phyloP scores from a whole-genome alignment of 306 rosid species.

The Inga laurina region DNA sequence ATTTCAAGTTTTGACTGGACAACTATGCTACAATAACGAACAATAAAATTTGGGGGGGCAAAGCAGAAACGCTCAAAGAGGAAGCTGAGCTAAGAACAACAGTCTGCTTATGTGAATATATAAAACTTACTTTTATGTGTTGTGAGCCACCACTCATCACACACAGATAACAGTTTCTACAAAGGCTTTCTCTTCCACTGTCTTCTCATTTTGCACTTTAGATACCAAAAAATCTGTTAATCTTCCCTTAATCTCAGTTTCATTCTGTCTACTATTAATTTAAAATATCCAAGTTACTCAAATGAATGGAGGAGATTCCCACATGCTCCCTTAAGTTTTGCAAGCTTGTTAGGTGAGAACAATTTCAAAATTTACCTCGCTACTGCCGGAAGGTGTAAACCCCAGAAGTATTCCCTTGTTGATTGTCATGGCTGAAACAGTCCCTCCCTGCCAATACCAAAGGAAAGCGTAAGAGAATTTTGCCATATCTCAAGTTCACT shows the following conservation, averaged over 20 bases:
- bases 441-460: slow-evolving; percentile 71
- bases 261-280: not conserved
- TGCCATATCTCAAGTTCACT: slow-evolving; percentile 9
- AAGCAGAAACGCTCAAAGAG: not conserved
- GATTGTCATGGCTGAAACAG: slow-evolving; percentile 85
- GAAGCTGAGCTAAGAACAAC: not conserved
- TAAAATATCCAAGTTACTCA: not conserved
- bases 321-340: slow-evolving; percentile 13
- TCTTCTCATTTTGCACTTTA: not conserved
- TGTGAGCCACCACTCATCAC: not conserved
- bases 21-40: not conserved
- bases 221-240: not conserved
- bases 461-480: slow-evolving; percentile 3
- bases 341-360: slow-evolving; percentile 13
- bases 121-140: not conserved
- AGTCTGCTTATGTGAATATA: not conserved
- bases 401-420: slow-evolving; percentile 87
- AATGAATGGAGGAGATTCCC: slow-evolving; percentile 10
- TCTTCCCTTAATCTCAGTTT: not conserved
- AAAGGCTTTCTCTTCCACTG: not conserved
- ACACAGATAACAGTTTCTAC: not conserved
- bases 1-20: not conserved
- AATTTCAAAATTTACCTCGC: slow-evolving; percentile 47
- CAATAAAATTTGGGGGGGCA: not conserved
- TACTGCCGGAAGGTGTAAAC: slow-evolving; percentile 73